Percentiles rank a stretch among this genome's conserved stretches.
phyloP scores from a whole-genome alignment of 371 early-diverging fungal species.

The Nematocida sp. region DNA sequence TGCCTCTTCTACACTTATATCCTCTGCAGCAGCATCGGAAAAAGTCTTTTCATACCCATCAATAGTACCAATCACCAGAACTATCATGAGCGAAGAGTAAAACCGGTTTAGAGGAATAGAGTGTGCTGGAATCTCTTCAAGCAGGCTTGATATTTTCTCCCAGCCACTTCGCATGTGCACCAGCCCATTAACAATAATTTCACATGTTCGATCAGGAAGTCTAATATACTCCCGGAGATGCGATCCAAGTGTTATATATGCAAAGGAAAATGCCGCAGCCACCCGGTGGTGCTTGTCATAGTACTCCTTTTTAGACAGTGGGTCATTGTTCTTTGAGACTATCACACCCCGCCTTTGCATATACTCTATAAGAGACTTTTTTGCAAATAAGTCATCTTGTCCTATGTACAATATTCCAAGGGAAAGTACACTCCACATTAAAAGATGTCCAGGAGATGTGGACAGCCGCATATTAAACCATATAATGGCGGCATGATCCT shows the following conservation, averaged over 20 bases:
- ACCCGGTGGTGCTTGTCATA: conserved; percentile 54
- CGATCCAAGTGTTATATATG: conserved; percentile 26
- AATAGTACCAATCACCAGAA: conserved; percentile 8
- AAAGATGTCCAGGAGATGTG: conserved; percentile 12
- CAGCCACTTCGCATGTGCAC: conserved; percentile 24
- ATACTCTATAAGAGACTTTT: conserved; percentile 47
- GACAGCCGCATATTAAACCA: conserved; percentile 23
- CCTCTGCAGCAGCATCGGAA: background rate
- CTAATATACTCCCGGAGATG: conserved; percentile 35
- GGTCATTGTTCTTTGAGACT: background rate
- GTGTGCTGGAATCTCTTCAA: conserved; percentile 11
- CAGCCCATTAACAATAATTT: conserved; percentile 52
- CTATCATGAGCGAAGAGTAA: conserved; percentile 38
- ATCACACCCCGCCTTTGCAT: conserved; percentile 42
- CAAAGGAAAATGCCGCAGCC: conserved; percentile 30
- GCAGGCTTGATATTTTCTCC: conserved; percentile 41
- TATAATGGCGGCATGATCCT: conserved; percentile 15
- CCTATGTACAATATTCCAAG: conserved; percentile 51
- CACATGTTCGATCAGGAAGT: conserved; percentile 46
- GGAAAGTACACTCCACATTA: conserved; percentile 53
- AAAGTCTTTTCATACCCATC: conserved; percentile 13
- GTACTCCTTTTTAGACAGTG: conserved; percentile 6
- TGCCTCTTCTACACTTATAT: conserved; percentile 14
- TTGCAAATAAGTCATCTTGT: conserved; percentile 38
- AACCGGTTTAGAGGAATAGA: conserved; percentile 49